phyloP scores from a whole-genome alignment of 2,329 filamentous ascomycete genomes.

The Grosmannia clavigera region DNA sequence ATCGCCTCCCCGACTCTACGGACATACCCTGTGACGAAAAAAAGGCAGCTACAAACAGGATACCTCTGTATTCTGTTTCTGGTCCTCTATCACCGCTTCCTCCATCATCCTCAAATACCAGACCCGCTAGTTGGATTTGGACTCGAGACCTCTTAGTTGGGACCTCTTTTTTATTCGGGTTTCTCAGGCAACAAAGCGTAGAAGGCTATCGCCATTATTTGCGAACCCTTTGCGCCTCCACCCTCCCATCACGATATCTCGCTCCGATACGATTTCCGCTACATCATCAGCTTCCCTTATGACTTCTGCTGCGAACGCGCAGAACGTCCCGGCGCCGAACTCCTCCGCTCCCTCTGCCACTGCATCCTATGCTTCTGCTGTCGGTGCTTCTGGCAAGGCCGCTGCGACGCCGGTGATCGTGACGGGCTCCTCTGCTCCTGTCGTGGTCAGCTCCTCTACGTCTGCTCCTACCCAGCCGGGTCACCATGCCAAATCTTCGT shows the following conservation, averaged over 20 bases:
- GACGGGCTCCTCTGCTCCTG: slow-evolving; percentile 42
- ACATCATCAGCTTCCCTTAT: slow-evolving; percentile 28
- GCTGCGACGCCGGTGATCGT: slow-evolving; percentile 48
- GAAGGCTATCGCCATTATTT: neutral
- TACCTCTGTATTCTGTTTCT: neutral
- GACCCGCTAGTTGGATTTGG: neutral
- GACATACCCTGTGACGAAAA: neutral
- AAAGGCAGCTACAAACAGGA: neutral
- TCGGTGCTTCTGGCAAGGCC: slow-evolving; percentile 50
- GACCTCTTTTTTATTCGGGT: neutral
- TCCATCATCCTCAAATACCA: neutral
- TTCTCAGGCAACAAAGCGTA: neutral
- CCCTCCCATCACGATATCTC: neutral
- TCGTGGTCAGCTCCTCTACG: slow-evolving; percentile 42
- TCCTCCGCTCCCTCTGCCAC: slow-evolving; percentile 40
- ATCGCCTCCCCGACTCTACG: neutral
- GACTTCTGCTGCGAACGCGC: slow-evolving; percentile 47
- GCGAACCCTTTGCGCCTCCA: neutral
- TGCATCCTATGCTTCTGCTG: slow-evolving; percentile 56
- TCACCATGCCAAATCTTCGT: slow-evolving; percentile 51
- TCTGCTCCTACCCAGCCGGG: slow-evolving; percentile 33
- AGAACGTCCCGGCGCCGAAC: slow-evolving; percentile 45
- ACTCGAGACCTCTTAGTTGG: neutral
- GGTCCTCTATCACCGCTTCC: neutral
- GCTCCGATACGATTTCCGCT: neutral